Conservation (phyloP, 768 basidiomycete species). For the Pisolithus tinctorius region DNA sequence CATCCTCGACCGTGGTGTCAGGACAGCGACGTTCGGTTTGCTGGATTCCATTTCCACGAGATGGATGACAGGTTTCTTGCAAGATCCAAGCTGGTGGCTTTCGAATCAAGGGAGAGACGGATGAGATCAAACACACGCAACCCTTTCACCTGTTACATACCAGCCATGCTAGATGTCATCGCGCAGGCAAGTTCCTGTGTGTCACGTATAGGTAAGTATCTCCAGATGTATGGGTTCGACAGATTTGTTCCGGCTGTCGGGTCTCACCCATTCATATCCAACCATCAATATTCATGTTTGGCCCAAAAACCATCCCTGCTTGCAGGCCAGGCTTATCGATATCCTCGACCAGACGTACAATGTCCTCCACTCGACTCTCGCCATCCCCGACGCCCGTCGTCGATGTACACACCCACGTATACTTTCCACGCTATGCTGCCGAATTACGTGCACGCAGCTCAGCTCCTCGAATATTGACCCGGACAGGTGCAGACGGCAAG, state of each 20-base stretch:
- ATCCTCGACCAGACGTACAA: conserved; percentile 17
- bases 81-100: neutral
- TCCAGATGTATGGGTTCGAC: conserved; percentile 6
- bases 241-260: conserved; percentile 3
- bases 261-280: conserved; percentile 8
- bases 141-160: neutral
- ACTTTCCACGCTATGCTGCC: conserved; percentile 71
- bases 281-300: neutral
- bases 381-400: conserved; percentile 40
- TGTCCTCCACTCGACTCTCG: conserved; percentile 15
- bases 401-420: conserved; percentile 85
- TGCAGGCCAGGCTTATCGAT: conserved; percentile 21
- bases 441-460: conserved; percentile 56
- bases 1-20: conserved; percentile 15
- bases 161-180: neutral
- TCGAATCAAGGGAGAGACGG: neutral
- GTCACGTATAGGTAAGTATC: conserved; percentile 11
- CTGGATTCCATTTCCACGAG: neutral
- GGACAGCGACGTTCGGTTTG: neutral
- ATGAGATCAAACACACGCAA: conserved; percentile 1
- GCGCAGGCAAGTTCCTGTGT: neutral
- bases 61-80: neutral
- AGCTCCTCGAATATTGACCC: conserved; percentile 61
- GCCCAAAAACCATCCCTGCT: neutral
- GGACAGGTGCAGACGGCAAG: conserved; percentile 35